Percentiles rank a stretch among this genome's conserved stretches.
Evolutionary conservation across 306 rosid species (phyloP).

Genomic region (Mucuna pruriens): DNA sequence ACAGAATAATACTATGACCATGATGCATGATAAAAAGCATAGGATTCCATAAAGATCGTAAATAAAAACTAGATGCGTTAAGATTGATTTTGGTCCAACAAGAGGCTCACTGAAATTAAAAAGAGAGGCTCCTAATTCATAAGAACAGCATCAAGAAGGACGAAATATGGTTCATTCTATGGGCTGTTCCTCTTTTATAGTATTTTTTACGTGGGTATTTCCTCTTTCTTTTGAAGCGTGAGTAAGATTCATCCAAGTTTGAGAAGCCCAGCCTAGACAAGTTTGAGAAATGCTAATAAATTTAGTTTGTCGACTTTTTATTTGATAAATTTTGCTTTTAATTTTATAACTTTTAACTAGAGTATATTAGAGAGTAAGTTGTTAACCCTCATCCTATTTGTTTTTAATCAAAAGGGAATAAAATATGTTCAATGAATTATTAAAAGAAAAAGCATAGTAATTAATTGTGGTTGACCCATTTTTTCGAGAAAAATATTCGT

Average conservation of each 20-base stretch:
- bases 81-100: background rate
- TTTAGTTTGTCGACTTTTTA: too few relatives aligned
- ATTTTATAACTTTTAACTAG: too few relatives aligned
- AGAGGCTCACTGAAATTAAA: background rate
- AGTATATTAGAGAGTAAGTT: too few relatives aligned
- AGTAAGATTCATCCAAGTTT: too few relatives aligned
- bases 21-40: background rate
- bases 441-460: background rate
- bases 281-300: too few relatives aligned
- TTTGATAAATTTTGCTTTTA: too few relatives aligned
- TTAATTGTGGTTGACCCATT: background rate
- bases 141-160: background rate
- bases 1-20: background rate
- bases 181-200: background rate
- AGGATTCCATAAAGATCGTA: background rate
- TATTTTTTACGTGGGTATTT: too few relatives aligned
- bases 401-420: background rate
- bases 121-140: background rate
- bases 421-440: background rate
- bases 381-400: too few relatives aligned
- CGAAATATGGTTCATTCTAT: background rate
- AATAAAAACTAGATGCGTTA: background rate
- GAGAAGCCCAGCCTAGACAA: too few relatives aligned
- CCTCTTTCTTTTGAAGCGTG: too few relatives aligned
- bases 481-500: background rate